Conservation (phyloP, 192 early-diverging fungal genomes). For the Umbelopsis isabellina region DNA sequence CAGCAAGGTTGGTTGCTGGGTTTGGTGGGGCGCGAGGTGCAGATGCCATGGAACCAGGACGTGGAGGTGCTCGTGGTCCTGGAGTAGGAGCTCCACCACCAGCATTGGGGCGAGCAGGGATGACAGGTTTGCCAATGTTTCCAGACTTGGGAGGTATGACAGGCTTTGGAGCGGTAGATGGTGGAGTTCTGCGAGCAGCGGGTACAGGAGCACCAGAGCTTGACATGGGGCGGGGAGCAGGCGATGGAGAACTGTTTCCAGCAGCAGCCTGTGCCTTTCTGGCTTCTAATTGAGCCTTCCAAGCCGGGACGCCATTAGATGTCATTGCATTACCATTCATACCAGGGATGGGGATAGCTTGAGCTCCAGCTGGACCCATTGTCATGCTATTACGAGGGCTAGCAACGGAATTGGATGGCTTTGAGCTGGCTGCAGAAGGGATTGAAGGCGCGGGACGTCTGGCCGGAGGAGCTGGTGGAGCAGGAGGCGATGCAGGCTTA, state of each 20-base stretch:
- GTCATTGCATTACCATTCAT: slow-evolving; percentile 27
- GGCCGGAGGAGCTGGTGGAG: slow-evolving; percentile 48
- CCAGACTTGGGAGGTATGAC: slow-evolving; percentile 41
- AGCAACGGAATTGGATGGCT: slow-evolving; percentile 12
- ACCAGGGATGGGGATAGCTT: slow-evolving; percentile 14
- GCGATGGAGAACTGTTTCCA: slow-evolving; percentile 17
- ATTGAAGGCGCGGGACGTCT: slow-evolving; percentile 37
- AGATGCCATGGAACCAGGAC: slow-evolving; percentile 23
- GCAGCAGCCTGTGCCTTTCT: slow-evolving; percentile 50
- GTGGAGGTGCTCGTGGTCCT: slow-evolving; percentile 38
- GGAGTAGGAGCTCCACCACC: slow-evolving; percentile 23
- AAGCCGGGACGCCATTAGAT: slow-evolving; percentile 50
- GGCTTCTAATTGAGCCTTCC: slow-evolving; percentile 61
- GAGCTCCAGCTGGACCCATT: slow-evolving; percentile 2
- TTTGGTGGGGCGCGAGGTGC: slow-evolving; percentile 21
- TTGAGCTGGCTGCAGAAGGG: slow-evolving; percentile 21
- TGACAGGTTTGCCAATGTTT: slow-evolving; percentile 36
- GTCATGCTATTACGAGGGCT: slow-evolving; percentile 13
- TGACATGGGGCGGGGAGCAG: slow-evolving; percentile 17
- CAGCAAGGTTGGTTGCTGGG: slow-evolving; percentile 42
- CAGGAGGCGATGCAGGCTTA: slow-evolving; percentile 42
- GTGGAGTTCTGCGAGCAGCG: slow-evolving; percentile 32
- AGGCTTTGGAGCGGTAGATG: slow-evolving; percentile 39
- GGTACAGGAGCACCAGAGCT: slow-evolving; percentile 26
- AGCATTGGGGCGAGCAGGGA: slow-evolving; percentile 39